These are phyloP conservation scores for Pichia manshurica DNA, from an alignment of 805 yeast genomes.

Conservation along the genomic window DNA sequence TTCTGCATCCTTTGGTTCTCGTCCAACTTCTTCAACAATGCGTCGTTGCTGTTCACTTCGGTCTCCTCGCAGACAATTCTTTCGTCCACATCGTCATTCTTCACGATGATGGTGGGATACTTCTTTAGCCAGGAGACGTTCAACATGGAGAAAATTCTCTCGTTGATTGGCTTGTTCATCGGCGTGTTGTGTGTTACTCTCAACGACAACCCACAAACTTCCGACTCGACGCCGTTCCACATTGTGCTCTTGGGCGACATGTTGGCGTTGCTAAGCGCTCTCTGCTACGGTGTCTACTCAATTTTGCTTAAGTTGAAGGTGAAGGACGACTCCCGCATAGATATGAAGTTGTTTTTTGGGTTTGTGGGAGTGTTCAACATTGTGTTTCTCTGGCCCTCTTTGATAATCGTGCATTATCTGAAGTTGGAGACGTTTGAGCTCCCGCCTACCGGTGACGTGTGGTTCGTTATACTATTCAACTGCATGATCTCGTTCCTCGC, in stretches of 20 bases:
- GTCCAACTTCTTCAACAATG: constrained; percentile 85
- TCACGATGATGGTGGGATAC: constrained; percentile 80
- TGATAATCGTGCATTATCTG: constrained; percentile 55
- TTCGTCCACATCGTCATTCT: constrained; percentile 88
- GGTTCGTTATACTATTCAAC: constrained; percentile 53
- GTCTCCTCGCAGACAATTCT: constrained; percentile 93
- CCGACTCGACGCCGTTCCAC: constrained; percentile 14
- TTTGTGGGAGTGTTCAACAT: constrained; percentile 86
- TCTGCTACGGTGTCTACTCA: constrained; percentile 88
- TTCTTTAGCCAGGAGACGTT: constrained; percentile 65
- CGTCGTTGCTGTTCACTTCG: constrained; percentile 79
- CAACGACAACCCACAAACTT: constrained; percentile 45
- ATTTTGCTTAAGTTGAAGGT: constrained; percentile 73
- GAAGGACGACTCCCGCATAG: constrained; percentile 64
- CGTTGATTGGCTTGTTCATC: constrained; percentile 62
- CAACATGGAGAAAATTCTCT: constrained; percentile 57
- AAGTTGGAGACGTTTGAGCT: constrained; percentile 68
- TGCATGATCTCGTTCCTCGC: constrained; percentile 76
- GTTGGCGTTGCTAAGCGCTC: constrained; percentile 77
- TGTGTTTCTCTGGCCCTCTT: constrained; percentile 74
- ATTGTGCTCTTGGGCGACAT: constrained; percentile 58
- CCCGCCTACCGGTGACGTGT: constrained; percentile 52
- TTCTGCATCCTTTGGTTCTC: constrained; percentile 86
- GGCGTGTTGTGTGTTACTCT: constrained; percentile 81
- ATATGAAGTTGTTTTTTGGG: constrained; percentile 88